Evolutionary conservation across 2,329 filamentous ascomycete species (phyloP).

Genomic region (Botrytis sinoallii): DNA sequence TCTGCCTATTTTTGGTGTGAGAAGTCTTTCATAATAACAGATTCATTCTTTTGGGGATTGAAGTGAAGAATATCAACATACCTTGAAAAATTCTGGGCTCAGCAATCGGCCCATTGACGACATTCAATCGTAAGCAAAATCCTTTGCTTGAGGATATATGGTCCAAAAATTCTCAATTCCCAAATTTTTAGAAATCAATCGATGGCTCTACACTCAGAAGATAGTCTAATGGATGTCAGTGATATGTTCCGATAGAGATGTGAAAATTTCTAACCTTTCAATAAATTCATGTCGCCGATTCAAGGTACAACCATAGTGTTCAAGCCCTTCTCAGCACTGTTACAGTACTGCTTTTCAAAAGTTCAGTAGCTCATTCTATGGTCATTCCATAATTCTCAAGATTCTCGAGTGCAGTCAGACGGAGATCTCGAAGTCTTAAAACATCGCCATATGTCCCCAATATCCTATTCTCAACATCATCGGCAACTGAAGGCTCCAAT

Average conservation of each 20-base stretch:
- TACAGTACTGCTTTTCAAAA: not conserved
- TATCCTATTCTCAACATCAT: not conserved
- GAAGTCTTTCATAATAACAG: not conserved
- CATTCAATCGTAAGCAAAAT: not conserved
- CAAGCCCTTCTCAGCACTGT: not conserved
- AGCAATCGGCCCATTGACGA: not conserved
- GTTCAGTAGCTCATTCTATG: not conserved
- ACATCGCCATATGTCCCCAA: not conserved
- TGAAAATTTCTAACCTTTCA: not conserved
- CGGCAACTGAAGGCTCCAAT: not conserved
- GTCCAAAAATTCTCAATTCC: not conserved
- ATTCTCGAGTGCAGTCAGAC: not conserved
- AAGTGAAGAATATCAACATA: not conserved
- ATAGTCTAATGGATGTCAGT: not conserved
- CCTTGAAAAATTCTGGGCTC: not conserved
- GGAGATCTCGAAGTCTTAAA: not conserved
- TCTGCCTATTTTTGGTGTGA: not conserved
- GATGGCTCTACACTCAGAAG: too few species aligned
- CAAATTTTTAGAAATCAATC: not conserved
- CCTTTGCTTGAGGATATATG: not conserved
- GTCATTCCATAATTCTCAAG: not conserved
- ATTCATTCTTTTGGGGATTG: not conserved
- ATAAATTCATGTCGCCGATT: not conserved
- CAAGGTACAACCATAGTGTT: not conserved
- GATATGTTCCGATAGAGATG: not conserved